Evolutionary conservation across 768 basidiomycete genomes (phyloP), one percentile per base, ranked within the genome.

Genomic region (Boletus reticuloceps): DNA sequence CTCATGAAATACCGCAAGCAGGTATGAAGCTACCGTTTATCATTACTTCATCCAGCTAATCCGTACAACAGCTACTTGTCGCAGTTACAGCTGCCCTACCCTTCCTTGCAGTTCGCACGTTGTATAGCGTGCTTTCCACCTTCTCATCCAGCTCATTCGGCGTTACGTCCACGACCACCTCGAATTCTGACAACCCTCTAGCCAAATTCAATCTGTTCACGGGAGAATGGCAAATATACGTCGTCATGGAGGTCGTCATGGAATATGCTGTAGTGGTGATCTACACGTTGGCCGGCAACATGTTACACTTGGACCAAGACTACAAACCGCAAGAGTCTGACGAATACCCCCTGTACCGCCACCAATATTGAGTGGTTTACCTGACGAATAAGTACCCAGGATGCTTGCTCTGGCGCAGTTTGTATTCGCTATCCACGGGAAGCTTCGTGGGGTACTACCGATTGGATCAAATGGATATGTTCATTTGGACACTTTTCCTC

Each of bases 201-300:
- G 77, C 77, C 37, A 77, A 78, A 64, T 81, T 86, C 65, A 83
- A 85, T 60, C 74, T 81, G 47, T 62, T 81, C 36, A 79, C 77
- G 3, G 85, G 86, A 31, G 69, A 78, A 55, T 86, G 82, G 83
- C 68, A 78, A 47, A 60, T 82, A 58, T 89, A 78, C 65, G 74
- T 88, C 31, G 68, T 78, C 51, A 79, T 88, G 74, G 78, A 79
- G 14, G 72, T 84, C 38, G 56, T 86, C 39, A 82, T 82, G 81
- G 87, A 89, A 69, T 83, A 75, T 60, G 64, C 76, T 37, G 74
- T 79, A 14, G 75, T 76, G 46, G 54, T 74, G 37, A 73, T 85
- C 48, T 88, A 75, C 56, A 53, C 62, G 6, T 43, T 64, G 36
- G 65, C 69, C 0, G 75, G 74, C 29, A 63, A 58, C 25, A 25